Percentiles rank a stretch among this genome's conserved stretches.
These are phyloP conservation scores for Monilinia fructicola DNA, from an alignment of 2,329 filamentous ascomycete species.

Conservation along the genomic window DNA sequence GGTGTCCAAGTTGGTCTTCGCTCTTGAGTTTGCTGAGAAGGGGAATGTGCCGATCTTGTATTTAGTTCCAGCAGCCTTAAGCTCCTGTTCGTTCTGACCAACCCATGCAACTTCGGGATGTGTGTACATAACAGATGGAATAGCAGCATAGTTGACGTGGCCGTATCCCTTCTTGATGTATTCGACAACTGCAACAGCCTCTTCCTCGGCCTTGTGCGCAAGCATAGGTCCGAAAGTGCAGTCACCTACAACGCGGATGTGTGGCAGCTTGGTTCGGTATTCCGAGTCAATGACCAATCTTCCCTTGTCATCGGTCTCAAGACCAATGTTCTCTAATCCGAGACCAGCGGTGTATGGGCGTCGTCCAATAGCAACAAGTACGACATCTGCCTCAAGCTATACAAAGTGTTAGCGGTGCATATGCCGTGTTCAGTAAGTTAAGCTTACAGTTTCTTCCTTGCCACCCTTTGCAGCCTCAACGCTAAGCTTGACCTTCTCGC, in stretches of 20 bases:
- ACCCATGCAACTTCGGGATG: slow-evolving; percentile 99
- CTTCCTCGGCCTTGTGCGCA: slow-evolving; percentile 98
- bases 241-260: slow-evolving; percentile 96
- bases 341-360: slow-evolving; percentile 91
- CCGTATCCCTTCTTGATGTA: slow-evolving; percentile 98
- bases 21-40: slow-evolving; percentile 96
- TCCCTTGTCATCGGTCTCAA: slow-evolving; percentile 89
- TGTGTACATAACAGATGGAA: slow-evolving; percentile 99
- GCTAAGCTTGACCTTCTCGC: slow-evolving; percentile 75
- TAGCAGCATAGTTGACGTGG: slow-evolving; percentile 98
- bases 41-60: slow-evolving; percentile 95
- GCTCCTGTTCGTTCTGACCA: slow-evolving; percentile 92
- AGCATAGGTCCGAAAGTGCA: slow-evolving; percentile 98
- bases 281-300: slow-evolving; percentile 97
- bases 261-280: slow-evolving; percentile 95
- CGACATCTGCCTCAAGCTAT: slow-evolving; percentile 88
- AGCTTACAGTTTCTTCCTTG: slow-evolving; percentile 81
- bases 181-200: slow-evolving; percentile 90
- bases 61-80: slow-evolving; percentile 85
- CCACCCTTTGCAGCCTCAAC: slow-evolving; percentile 94
- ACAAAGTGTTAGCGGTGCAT: slow-evolving; percentile 1
- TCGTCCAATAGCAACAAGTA: slow-evolving; percentile 94
- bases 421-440: slow-evolving; percentile 5
- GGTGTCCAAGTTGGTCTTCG: slow-evolving; percentile 97
- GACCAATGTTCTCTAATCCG: slow-evolving; percentile 87